Conservation (phyloP, 2,329 filamentous ascomycete genomes). For the Phoma sp. region DNA sequence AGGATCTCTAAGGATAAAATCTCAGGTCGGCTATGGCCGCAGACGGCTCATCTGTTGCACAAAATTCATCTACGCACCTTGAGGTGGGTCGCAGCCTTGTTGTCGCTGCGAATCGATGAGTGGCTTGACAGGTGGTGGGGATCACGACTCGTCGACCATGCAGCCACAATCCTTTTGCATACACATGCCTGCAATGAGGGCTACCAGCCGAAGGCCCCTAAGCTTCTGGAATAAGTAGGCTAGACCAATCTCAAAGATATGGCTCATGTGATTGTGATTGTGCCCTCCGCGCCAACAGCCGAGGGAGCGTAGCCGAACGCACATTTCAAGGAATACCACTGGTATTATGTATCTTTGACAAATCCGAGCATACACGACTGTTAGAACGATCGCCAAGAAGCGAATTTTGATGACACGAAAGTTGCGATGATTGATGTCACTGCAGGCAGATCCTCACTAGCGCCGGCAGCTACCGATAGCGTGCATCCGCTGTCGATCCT, state of each 20-base stretch:
- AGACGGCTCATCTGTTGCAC: too few species aligned
- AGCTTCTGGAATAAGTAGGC: too few species aligned
- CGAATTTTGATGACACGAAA: background rate
- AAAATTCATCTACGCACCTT: too few species aligned
- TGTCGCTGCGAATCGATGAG: background rate
- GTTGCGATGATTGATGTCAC: constrained; percentile 11
- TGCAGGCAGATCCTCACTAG: constrained; percentile 10
- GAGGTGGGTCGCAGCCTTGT: background rate
- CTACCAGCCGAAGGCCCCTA: too few species aligned
- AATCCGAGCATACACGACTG: background rate
- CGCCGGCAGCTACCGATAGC: constrained; percentile 13
- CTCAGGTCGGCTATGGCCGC: background rate
- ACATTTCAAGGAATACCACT: too few species aligned
- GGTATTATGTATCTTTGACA: background rate
- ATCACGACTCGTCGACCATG: background rate
- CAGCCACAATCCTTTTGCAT: background rate
- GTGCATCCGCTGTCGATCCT: background rate
- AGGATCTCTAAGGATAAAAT: background rate
- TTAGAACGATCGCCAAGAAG: background rate
- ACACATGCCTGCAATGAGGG: background rate
- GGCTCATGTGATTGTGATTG: too few species aligned
- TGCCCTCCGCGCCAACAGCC: too few species aligned
- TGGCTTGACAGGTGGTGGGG: constrained; percentile 1
- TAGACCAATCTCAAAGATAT: too few species aligned
- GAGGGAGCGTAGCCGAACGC: too few species aligned